Percentiles rank a stretch among this genome's conserved stretches.
Evolutionary conservation across 2,329 filamentous ascomycete genomes (phyloP).

Genomic region (Colletotrichum tabaci): DNA sequence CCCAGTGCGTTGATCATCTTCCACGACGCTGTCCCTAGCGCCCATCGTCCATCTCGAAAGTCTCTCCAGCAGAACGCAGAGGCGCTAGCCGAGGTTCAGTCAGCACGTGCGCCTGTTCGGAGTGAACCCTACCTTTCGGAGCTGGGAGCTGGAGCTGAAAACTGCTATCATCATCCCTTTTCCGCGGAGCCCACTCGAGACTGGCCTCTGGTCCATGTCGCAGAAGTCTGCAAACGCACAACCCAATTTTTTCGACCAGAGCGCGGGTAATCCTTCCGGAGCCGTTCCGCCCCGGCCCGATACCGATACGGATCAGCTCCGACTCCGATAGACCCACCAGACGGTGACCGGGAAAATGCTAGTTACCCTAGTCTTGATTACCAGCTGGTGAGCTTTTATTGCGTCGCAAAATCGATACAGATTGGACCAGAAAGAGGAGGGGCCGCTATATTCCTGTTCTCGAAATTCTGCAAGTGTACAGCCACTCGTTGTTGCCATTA

Average conservation of each 20-base stretch:
- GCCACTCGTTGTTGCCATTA: too few relatives aligned
- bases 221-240: too few relatives aligned
- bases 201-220: too few relatives aligned
- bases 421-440: too few relatives aligned
- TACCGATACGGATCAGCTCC: background rate
- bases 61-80: background rate
- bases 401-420: too few relatives aligned
- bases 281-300: too few relatives aligned
- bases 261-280: background rate
- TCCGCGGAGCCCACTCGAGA: background rate
- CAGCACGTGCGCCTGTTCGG: background rate
- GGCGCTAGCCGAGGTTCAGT: background rate
- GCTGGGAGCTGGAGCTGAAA: too few relatives aligned
- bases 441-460: conserved; percentile 48
- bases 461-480: too few relatives aligned
- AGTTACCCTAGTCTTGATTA: background rate
- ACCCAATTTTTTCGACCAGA: background rate
- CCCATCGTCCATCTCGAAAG: background rate
- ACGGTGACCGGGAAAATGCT: background rate
- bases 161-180: background rate
- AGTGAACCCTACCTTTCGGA: background rate
- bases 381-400: background rate
- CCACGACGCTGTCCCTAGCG: background rate
- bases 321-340: background rate
- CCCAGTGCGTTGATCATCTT: background rate